These are phyloP conservation scores for Nicotiana rustica DNA, from an alignment of 305 asterid species.

Conservation along the genomic window DNA sequence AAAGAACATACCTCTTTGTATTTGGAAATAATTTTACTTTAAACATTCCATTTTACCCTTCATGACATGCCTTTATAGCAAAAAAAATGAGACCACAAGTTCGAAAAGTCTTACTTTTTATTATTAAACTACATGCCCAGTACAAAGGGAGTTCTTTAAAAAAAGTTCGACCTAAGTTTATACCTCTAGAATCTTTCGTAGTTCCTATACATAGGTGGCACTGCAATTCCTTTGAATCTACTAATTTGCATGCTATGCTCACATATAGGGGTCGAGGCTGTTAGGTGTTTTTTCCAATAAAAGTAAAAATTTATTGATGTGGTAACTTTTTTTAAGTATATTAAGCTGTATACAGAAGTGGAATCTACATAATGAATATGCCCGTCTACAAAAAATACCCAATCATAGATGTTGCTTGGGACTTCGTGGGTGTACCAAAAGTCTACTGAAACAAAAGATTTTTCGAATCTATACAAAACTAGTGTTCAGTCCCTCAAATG, in stretches of 20 bases:
- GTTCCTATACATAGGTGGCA: not conserved
- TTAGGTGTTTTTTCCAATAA: not conserved
- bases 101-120: not conserved
- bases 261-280: not conserved
- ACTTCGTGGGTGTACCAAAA: not conserved
- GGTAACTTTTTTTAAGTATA: not conserved
- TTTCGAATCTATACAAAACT: not conserved
- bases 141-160: too few species aligned
- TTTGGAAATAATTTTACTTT: not conserved
- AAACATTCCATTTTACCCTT: not conserved
- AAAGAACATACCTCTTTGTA: not conserved
- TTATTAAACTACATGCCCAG: not conserved
- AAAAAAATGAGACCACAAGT: not conserved
- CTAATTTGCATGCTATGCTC: not conserved
- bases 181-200: not conserved
- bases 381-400: not conserved
- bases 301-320: not conserved
- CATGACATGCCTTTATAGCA: conserved; percentile 14
- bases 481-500: not conserved
- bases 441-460: not conserved
- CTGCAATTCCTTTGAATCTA: not conserved
- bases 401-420: not conserved
- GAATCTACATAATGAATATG: not conserved
- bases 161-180: not conserved
- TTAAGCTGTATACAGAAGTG: not conserved